Base-by-base conservation (phyloP, 805 yeast species). In the Candida berthetii region DNA sequence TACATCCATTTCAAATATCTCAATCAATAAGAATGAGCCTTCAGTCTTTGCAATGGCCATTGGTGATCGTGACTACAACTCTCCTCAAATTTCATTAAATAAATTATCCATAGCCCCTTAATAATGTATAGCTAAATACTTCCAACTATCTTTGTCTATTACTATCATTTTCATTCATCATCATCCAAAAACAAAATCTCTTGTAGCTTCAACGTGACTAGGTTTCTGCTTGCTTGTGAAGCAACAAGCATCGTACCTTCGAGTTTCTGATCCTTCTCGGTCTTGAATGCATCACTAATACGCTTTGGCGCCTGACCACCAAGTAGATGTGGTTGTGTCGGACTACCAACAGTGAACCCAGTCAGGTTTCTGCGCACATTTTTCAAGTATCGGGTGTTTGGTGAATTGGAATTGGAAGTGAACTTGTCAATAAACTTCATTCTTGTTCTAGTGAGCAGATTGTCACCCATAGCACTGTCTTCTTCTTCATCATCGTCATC, bases 161-260 rank as follows among this genome's bases (percentile, higher is more conserved):
- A n/a, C n/a, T n/a, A 35, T 53, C 31, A n/a, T n/a, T n/a, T n/a
- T n/a, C n/a, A n/a, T n/a, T n/a, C n/a, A n/a, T n/a, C n/a, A 11
- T 56, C 42, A 19, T 24, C 34, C 11, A 56, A 37, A 37, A 56
- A 56, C 10, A 56, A 29, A 13, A 53, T 45, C 36, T 56, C 54
- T 38, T 56, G 61, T 19, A 56, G 22, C 39, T 55, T 56, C 31
- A 56, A 37, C 15, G 47, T 48, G 46, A 54, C 39, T 31, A 56
- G 27, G 32, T 48, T 46, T 34, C 57, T 43, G n/a, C 49, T 48
- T 3, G 56, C 54, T 25, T 48, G 50, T 3, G 57, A 57, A 3
- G 53, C 55, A 0, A 44, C 25, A 7, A 8, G 7, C 6, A 10
- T 18, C 8, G 8, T 32, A 16, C 32, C 11, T 29, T 32, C 10